phyloP scores from a whole-genome alignment of 106 monocot species.

The Ottelia alismoides region DNA sequence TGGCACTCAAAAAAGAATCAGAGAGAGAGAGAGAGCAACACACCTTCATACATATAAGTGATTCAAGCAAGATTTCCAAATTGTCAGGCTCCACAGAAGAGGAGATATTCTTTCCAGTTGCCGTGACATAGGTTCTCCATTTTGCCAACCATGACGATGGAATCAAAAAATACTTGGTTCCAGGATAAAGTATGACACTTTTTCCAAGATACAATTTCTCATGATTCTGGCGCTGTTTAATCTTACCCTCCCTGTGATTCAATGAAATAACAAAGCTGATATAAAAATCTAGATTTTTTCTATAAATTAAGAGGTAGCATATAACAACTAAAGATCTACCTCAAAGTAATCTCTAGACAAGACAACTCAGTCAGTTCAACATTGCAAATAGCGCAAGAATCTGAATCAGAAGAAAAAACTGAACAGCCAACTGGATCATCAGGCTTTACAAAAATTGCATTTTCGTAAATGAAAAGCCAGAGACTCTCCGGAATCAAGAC shows the following conservation, averaged over 20 bases:
- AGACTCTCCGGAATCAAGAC: constrained; percentile 58
- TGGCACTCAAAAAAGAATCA: too few relatives aligned
- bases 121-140: constrained; percentile 76
- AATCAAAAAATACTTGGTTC: constrained; percentile 63
- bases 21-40: neutral
- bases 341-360: constrained; percentile 56
- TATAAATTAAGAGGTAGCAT: too few relatives aligned
- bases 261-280: too few relatives aligned
- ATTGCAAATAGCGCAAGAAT: constrained; percentile 59
- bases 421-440: constrained; percentile 34
- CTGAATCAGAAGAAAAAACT: constrained; percentile 51
- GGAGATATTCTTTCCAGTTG: constrained; percentile 67
- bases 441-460: constrained; percentile 24
- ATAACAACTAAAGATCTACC: constrained; percentile 20
- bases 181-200: constrained; percentile 48
- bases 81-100: constrained; percentile 53
- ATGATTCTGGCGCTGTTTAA: constrained; percentile 76
- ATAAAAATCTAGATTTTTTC: too few relatives aligned
- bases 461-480: constrained; percentile 82
- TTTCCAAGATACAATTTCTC: constrained; percentile 79
- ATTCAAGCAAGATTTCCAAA: constrained; percentile 47
- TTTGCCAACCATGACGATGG: constrained; percentile 82
- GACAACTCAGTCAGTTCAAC: constrained; percentile 57
- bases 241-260: constrained; percentile 71
- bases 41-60: constrained; percentile 82